phyloP scores from a whole-genome alignment of 495 filamentous ascomycete species.

The Bacidia rubella region DNA sequence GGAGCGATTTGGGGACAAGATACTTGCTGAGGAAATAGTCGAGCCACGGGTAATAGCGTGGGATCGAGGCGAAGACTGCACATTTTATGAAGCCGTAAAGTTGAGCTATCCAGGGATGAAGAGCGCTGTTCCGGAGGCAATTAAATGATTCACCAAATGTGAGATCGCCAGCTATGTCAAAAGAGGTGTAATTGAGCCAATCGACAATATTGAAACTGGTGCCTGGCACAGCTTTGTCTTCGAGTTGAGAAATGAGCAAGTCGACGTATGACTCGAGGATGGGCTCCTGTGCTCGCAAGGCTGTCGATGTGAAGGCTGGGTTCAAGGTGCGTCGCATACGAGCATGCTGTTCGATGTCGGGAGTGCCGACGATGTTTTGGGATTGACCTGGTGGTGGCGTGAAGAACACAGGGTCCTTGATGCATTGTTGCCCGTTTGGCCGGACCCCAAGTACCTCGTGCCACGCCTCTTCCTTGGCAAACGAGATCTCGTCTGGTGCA shows the following conservation, averaged over 20 bases:
- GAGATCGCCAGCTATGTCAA: conserved; percentile 47
- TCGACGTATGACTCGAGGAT: conserved; percentile 28
- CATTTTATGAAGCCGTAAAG: conserved; percentile 18
- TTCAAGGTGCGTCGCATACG: conserved; percentile 30
- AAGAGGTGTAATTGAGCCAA: conserved; percentile 18
- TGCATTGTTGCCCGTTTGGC: not conserved
- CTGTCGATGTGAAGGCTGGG: conserved; percentile 36
- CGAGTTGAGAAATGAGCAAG: conserved; percentile 17
- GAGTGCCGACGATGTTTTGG: conserved; percentile 13
- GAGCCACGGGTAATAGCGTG: not conserved
- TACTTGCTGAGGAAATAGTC: not conserved
- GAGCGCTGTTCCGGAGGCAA: conserved; percentile 30
- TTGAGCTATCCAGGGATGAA: conserved; percentile 27
- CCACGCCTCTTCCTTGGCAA: conserved; percentile 7
- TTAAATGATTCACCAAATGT: conserved; percentile 40
- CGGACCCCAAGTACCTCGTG: conserved; percentile 12
- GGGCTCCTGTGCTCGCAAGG: conserved; percentile 31
- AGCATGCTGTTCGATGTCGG: conserved; percentile 28
- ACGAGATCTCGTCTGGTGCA: conserved; percentile 34
- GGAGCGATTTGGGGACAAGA: not conserved
- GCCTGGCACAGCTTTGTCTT: not conserved
- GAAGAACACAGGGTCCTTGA: conserved; percentile 9
- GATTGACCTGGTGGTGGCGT: not conserved
- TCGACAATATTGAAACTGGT: not conserved
- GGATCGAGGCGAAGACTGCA: not conserved